Percentiles rank a stretch among this genome's conserved stretches.
Conservation (phyloP, 179 eudicot genomes). For the Beta macrorhiza region DNA sequence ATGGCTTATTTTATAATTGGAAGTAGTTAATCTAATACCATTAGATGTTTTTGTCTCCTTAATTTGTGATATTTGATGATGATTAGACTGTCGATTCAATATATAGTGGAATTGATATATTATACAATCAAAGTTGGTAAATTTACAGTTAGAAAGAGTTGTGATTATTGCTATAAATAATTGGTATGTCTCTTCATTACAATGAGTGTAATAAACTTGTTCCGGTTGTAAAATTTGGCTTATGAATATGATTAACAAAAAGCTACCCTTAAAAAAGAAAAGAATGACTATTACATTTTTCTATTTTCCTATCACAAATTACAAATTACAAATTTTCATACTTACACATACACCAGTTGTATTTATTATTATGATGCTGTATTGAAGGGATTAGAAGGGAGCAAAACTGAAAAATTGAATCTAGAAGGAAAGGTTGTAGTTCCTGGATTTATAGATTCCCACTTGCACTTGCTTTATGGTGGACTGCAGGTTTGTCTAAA, state of each 20-base stretch:
- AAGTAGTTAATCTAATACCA: not conserved
- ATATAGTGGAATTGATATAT: too few species aligned
- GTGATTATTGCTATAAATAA: not conserved
- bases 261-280: too few species aligned
- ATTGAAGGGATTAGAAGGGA: constrained; percentile 61
- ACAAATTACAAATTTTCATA: too few species aligned
- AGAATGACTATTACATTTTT: not conserved
- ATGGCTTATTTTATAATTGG: too few species aligned
- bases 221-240: too few species aligned
- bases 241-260: not conserved
- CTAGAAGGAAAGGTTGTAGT: constrained; percentile 71
- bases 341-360: not conserved
- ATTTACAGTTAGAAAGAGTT: too few species aligned
- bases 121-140: too few species aligned
- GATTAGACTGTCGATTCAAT: too few species aligned
- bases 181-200: not conserved
- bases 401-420: constrained; percentile 47
- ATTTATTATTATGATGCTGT: not conserved
- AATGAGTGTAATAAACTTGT: not conserved
- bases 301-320: too few species aligned
- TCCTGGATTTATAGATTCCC: constrained; percentile 97
- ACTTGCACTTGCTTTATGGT: constrained; percentile 76
- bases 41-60: too few species aligned
- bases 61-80: too few species aligned
- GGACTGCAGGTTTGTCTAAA: constrained; percentile 72